A percentile compares a stretch with the other conserved stretches of the same genome.
Evolutionary conservation across 177 flowering plant genomes (phyloP).

Genomic region (Telopea speciosissima): DNA sequence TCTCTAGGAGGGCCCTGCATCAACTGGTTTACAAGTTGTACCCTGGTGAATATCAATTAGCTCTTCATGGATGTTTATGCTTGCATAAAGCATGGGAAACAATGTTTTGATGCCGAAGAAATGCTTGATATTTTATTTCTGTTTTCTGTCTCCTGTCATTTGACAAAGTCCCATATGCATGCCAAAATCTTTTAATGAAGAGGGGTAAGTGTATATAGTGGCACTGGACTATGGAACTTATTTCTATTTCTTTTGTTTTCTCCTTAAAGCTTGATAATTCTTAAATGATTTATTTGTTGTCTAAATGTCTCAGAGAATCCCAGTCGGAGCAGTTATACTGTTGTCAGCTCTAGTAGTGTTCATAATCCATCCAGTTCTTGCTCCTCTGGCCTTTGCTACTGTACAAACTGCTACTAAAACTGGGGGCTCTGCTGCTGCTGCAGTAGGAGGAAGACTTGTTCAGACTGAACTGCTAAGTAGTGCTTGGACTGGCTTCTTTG

Average conservation of each 20-base stretch:
- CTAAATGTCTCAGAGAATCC: constrained; percentile 34
- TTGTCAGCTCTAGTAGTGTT: constrained; percentile 51
- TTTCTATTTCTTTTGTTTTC: not conserved
- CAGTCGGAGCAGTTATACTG: constrained; percentile 36
- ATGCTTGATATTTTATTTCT: no score
- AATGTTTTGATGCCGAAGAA: no score
- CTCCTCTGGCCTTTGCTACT: constrained; percentile 69
- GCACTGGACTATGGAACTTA: no score
- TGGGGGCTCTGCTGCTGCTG: constrained; percentile 49
- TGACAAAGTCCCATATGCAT: no score
- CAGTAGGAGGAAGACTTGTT: constrained; percentile 45
- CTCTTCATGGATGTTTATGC: no score
- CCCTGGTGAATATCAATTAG: no score
- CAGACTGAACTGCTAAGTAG: constrained; percentile 66
- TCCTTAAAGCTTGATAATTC: not conserved
- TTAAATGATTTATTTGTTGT: not conserved
- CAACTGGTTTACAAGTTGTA: no score
- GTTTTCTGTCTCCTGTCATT: no score
- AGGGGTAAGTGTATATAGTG: no score
- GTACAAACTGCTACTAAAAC: constrained; percentile 40
- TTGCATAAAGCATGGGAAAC: no score
- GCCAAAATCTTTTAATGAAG: no score
- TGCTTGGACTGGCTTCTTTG: constrained; percentile 98
- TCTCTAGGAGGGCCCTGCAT: no score
- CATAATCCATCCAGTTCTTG: constrained; percentile 46